phyloP scores from a whole-genome alignment of 192 early-diverging fungal species.

The Entomortierella parvispora region DNA sequence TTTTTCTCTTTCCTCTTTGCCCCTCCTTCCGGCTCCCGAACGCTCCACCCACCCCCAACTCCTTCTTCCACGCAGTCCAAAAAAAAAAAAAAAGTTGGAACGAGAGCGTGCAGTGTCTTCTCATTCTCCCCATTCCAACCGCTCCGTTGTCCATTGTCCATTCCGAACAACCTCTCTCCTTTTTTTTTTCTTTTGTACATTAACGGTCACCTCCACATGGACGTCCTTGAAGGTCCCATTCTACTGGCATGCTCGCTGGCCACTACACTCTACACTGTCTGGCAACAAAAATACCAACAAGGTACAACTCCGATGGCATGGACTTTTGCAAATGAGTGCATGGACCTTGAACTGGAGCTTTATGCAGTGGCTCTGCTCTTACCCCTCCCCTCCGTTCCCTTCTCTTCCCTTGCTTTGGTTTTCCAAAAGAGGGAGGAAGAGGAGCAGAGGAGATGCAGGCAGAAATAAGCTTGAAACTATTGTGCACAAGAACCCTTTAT shows the following conservation, averaged over 20 bases:
- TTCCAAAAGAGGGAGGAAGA: too few relatives aligned
- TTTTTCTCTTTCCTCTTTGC: background rate
- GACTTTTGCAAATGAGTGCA: too few relatives aligned
- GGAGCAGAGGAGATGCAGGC: background rate
- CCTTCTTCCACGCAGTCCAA: too few relatives aligned
- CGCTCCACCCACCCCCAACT: background rate
- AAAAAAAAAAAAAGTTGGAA: too few relatives aligned
- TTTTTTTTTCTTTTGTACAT: background rate
- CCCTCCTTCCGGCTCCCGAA: background rate
- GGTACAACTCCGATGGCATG: conserved; percentile 13
- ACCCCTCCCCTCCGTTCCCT: too few relatives aligned
- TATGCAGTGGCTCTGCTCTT: too few relatives aligned
- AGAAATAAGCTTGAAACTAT: conserved; percentile 18
- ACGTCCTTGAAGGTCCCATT: conserved; percentile 44
- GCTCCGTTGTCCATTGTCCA: background rate
- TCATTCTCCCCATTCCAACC: background rate
- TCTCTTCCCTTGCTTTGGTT: too few relatives aligned
- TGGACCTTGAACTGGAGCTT: too few relatives aligned
- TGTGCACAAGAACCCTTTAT: background rate
- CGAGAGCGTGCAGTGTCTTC: too few relatives aligned
- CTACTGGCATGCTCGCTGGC: conserved; percentile 32
- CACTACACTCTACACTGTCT: conserved; percentile 25
- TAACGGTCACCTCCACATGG: conserved; percentile 20
- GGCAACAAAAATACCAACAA: conserved; percentile 45
- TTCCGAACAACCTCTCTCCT: background rate